A percentile compares a stretch with the other conserved stretches of the same genome.
Evolutionary conservation across 345 rosid genomes (phyloP).

Genomic region (Populus tremula): DNA sequence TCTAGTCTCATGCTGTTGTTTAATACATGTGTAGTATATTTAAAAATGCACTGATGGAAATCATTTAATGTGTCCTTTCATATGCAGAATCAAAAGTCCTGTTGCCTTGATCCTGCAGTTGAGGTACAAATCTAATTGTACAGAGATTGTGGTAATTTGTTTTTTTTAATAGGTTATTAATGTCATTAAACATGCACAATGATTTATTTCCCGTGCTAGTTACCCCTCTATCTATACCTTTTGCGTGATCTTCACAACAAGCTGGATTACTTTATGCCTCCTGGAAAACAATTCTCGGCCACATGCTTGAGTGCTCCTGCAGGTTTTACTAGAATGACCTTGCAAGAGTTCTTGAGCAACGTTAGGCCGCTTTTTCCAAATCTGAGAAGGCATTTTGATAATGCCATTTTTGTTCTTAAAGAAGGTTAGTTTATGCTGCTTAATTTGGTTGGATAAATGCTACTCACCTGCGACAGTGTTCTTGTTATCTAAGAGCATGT

Average conservation of each 20-base stretch:
- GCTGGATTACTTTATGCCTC: constrained; percentile 56
- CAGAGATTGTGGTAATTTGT: not conserved
- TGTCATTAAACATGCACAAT: not conserved
- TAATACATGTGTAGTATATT: not conserved
- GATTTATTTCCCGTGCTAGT: constrained; percentile 46
- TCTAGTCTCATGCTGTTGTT: not conserved
- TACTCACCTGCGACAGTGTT: not conserved
- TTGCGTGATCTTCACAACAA: constrained; percentile 62
- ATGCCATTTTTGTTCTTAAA: constrained; percentile 48
- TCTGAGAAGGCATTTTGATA: constrained; percentile 51
- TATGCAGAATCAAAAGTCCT: constrained; percentile 49
- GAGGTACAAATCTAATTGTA: constrained; percentile 46
- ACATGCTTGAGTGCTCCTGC: constrained; percentile 39
- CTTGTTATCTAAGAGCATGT: constrained; percentile 19
- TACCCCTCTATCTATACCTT: constrained; percentile 63
- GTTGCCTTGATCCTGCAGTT: constrained; percentile 62
- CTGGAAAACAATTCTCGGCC: constrained; percentile 34
- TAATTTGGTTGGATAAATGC: constrained; percentile 7
- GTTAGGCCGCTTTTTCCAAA: constrained; percentile 51
- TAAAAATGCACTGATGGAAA: constrained; percentile 1
- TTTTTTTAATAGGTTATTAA: not conserved
- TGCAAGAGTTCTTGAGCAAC: constrained; percentile 42
- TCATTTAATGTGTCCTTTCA: constrained; percentile 15
- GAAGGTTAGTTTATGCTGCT: constrained; percentile 45
- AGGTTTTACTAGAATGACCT: constrained; percentile 39